Base-by-base conservation (phyloP, 108 stramenopile species). In the Schizochytrium sp. region DNA sequence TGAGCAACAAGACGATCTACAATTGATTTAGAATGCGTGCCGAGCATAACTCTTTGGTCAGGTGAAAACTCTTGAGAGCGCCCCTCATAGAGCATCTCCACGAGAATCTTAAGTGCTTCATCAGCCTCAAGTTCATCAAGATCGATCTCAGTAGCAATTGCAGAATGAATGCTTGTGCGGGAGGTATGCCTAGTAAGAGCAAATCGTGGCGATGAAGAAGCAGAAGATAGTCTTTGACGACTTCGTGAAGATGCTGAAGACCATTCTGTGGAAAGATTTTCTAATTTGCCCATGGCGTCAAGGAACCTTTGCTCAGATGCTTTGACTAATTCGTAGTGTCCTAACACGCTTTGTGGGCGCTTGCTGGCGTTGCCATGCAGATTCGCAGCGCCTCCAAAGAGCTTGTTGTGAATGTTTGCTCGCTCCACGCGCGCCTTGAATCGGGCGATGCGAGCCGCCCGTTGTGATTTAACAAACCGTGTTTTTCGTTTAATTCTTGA, bases 261-360 rank as follows among this genome's bases (percentile, higher is more conserved):
- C 76, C 76, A 83, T 28, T 49, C 53, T 1, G 45, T 28, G 53
- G 76, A 49, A 38, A 83, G 5, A 38, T 38, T 53, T 10, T 38
- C 28, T 40, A 83, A 28, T n/a, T n/a, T 49, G 47, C 55, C 76
- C 12, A 55, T 10, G 53, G 76, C 76, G 47, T 47, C 47, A 8
- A 83, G 50, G 76, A 83, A 55, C 47, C 10, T 12, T 55, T 83
- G 76, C 76, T 83, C 28, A 5, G 76, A 83, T n/a, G 47, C 76
- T 53, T 83, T 47, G 10, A 83, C 76, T 47, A 49, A 53, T 38
- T 55, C 76, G 12, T 38, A 3, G 47, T 83, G 76, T 28, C 53
- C 76, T n/a, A 55, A 53, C 45, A 83, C 53, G 76, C 76, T 83
- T 8, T 38, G 50, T 53, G 50, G 47, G 50, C 53, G 76, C 55